Evolutionary conservation across 2,329 filamentous ascomycete species (phyloP), one percentile per base, ranked within the genome.

Genomic region (Scolecobasidium constrictum): DNA sequence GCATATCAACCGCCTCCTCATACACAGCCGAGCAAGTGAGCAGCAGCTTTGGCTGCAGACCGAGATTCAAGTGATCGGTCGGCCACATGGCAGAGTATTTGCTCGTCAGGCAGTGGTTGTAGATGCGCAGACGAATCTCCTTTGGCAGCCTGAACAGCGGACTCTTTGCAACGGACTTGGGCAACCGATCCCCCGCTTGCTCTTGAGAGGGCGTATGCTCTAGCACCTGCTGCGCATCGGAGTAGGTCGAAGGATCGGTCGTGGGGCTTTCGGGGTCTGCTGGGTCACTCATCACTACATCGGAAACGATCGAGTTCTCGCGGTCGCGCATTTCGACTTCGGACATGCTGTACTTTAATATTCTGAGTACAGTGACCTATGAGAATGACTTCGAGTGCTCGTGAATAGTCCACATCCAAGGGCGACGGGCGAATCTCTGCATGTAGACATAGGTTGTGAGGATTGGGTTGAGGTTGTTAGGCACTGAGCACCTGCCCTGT

Each of bases 81-180:
- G 44, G 40, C 39, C 44, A 43, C 17, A 38, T 12, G 17, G 38
- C 36, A 19, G 39, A 15, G 19, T 46, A 21, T 5, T 1, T 55
- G 59, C 56, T 53, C 56, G 52, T 61, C 57, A 19, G 59, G 54
- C 21, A 45, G 53, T 4, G 49, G 48, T 46, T 39, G 46, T 61
- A 63, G 42, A 63, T 50, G 31, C 53, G 53, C 39, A 61, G 54
- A 46, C 60, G 52, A 39, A 63, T 50, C 38, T 63, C 60, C 31
- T 56, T 52, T 4, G 60, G 60, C 1, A 63, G 56, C 13, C 54
- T 54, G 11, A 62, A 52, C 5, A 62, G 51, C 6, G 56, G 55
- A 15, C 26, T 38, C 12, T 39, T 21, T 22, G 37, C 37, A 7
- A 39, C 34, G 34, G 34, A 15, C 26, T 31, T 31, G n/a, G 26